A percentile compares a stretch with the other conserved stretches of the same genome.
Conservation (phyloP, 2,329 filamentous ascomycete genomes). For the Sclerotinia minor region DNA sequence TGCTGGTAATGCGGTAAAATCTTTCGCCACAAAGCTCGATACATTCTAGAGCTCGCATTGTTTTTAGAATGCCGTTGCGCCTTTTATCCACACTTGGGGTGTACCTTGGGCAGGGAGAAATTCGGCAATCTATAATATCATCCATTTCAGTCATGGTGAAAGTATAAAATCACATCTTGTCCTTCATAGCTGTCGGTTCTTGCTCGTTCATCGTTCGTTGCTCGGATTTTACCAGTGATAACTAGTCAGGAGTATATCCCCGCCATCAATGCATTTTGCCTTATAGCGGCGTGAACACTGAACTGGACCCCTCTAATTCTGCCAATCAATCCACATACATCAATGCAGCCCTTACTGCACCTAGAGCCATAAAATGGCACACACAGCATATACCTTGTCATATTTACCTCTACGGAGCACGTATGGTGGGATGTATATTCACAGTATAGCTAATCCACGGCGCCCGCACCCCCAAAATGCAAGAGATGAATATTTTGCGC, state of each 20-base stretch:
- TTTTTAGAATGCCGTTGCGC: constrained; percentile 6
- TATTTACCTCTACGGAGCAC: not conserved
- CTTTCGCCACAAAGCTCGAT: constrained; percentile 31
- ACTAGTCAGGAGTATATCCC: not conserved
- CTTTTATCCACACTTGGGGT: constrained; percentile 12
- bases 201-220: constrained; percentile 9
- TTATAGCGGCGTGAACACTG: constrained; percentile 22
- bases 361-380: constrained; percentile 8
- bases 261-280: constrained; percentile 20
- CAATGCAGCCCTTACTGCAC: not conserved
- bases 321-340: constrained; percentile 6
- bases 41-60: constrained; percentile 18
- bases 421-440: constrained; percentile 4
- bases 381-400: constrained; percentile 22
- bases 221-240: not conserved
- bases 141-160: not conserved
- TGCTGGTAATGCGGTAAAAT: constrained; percentile 24
- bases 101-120: not conserved
- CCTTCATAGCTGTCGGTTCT: not conserved
- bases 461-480: not conserved
- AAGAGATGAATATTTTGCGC: not conserved
- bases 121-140: not conserved
- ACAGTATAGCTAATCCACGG: not conserved
- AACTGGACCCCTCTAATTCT: constrained; percentile 9
- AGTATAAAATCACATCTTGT: not conserved